A percentile compares a stretch with the other conserved stretches of the same genome.
phyloP scores from a whole-genome alignment of 176 grass and related monocot genomes.

The Pharus latifolius region DNA sequence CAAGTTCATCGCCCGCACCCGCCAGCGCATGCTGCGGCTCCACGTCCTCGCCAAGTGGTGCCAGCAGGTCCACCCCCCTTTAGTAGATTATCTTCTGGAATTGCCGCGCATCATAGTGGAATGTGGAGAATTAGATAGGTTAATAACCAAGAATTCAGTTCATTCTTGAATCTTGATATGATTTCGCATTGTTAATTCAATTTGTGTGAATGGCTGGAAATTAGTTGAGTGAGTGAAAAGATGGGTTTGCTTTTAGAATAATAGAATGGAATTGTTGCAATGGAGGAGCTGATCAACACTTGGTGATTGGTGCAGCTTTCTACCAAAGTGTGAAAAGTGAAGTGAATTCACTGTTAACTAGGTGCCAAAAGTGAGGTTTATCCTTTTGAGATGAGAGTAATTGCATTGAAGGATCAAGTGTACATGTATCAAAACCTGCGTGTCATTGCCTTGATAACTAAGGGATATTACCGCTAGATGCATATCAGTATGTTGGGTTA shows the following conservation, averaged over 20 bases:
- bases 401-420: background rate
- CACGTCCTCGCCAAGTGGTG: constrained; percentile 99
- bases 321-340: background rate
- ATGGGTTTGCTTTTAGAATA: too few relatives aligned
- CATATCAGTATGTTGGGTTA: background rate
- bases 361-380: background rate
- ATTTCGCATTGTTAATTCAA: background rate
- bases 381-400: background rate
- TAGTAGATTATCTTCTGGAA: too few relatives aligned
- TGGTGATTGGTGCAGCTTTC: background rate
- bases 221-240: background rate
- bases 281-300: background rate
- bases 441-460: background rate
- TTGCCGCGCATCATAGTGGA: too few relatives aligned
- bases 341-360: background rate
- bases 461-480: background rate
- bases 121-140: background rate
- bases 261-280: background rate
- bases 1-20: constrained; percentile 85
- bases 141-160: background rate
- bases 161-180: background rate
- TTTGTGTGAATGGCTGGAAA: background rate
- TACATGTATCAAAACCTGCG: background rate
- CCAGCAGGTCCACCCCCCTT: constrained; percentile 59
- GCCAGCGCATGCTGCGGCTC: constrained; percentile 97